Conservation (phyloP, 2,329 filamentous ascomycete species). For the Escovopsis sp. region DNA sequence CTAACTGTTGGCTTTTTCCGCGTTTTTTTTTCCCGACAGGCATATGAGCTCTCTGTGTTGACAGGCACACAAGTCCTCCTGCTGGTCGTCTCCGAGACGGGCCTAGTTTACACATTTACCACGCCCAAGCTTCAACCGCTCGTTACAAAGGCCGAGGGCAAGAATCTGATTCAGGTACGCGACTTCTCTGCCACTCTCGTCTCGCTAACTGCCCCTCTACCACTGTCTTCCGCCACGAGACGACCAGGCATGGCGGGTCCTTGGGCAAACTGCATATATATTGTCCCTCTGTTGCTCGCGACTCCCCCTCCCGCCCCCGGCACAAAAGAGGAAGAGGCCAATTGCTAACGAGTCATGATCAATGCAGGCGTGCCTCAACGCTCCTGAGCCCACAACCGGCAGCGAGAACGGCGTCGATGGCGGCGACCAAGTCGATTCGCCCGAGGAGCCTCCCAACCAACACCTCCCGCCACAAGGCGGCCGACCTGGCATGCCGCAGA, state of each 20-base stretch:
- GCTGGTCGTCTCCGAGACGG: constrained; percentile 92
- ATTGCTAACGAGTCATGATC: constrained; percentile 18
- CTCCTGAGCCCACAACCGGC: constrained; percentile 72
- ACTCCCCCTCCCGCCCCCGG: no score
- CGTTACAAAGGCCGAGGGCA: constrained; percentile 96
- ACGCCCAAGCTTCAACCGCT: constrained; percentile 96
- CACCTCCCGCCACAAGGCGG: constrained; percentile 43
- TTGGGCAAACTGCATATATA: no score
- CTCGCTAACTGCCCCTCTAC: background rate
- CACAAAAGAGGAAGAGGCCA: no score
- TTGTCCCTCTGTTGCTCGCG: no score
- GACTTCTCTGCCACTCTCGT: background rate
- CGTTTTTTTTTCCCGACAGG: constrained; percentile 43
- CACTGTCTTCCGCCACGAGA: background rate
- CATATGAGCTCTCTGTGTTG: constrained; percentile 92
- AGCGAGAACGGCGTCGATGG: constrained; percentile 72
- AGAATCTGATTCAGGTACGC: constrained; percentile 94
- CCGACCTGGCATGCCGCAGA: constrained; percentile 48
- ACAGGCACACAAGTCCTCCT: constrained; percentile 95
- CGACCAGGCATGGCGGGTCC: no score
- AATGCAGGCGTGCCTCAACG: constrained; percentile 83
- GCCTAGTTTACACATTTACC: constrained; percentile 94
- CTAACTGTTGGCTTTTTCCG: constrained; percentile 8
- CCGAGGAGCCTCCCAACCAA: constrained; percentile 69
- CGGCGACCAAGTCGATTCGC: constrained; percentile 66